Base-by-base conservation (phyloP, 2,329 filamentous ascomycete genomes). In the Pseudophaeomoniella oleicola region DNA sequence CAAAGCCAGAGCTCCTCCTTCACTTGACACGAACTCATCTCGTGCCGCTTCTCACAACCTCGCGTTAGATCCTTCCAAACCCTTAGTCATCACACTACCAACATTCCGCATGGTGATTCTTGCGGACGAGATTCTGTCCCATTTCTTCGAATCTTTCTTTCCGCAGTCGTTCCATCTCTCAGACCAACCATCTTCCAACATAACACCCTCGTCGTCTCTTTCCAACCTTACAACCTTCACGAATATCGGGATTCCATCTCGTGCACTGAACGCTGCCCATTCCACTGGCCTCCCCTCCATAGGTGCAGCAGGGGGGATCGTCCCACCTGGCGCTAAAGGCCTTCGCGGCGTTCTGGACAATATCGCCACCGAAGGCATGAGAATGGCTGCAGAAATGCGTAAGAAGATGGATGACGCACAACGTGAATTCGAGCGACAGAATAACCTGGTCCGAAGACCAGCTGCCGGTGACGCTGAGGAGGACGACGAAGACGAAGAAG, bases 101-200 rank as follows among this genome's bases (percentile, higher is more conserved):
- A 98, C 90, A 1, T 98, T 98, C 70, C 81, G 90, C 45, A 98
- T 98, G 90, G 86, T 98, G 3, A 83, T 98, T 6, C 74, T 98
- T 5, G 90, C 90, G 31, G 90, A 98, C 52, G 90, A 98, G 56
- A 71, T 92, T 1, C 73, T 98, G 4, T 88, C 98, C 51, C 83
- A 92, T 47, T 98, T 98, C 61, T 98, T 98, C 55, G 90, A 98
- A 60, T 83, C 84, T 1, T 92, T 86, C 30, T 94, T 96, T 61
- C 85, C 88, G 0, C 77, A 82, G 36, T 94, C 86, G 1, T 92
- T 98, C 71, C 85, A 83, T 50, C 77, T 94, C 33, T 78, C 83
- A 16, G 81, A 92, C 41, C 62, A 62, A 17, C 64, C 68, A 2
- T 54, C 56, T 50, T 19, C 46, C 19, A 37, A 38, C 30, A 30